Conservation (phyloP, 139 green algal species). For the Micractinium conductrix region DNA sequence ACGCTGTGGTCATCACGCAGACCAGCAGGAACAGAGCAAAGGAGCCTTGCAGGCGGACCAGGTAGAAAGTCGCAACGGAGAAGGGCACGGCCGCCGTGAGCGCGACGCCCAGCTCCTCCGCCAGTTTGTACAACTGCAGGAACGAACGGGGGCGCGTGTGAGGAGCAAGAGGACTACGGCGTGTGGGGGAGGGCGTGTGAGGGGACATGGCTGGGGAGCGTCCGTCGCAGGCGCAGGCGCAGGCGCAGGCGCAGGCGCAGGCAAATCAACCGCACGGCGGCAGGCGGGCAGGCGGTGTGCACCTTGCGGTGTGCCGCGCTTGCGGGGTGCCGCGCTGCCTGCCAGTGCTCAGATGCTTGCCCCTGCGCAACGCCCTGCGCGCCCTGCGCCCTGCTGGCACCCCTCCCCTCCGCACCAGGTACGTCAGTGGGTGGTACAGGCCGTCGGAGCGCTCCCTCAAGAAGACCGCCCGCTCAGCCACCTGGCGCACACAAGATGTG, state of each 20-base stretch:
- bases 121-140: conserved; percentile 76
- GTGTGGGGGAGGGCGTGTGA: not conserved
- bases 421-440: conserved; percentile 80
- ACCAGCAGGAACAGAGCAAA: conserved; percentile 70
- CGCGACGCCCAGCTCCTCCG: conserved; percentile 61
- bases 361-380: too few relatives aligned
- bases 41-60: conserved; percentile 56
- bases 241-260: not conserved
- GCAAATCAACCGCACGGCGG: not conserved
- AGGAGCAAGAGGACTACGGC: too few relatives aligned
- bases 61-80: conserved; percentile 56
- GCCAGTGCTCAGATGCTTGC: too few relatives aligned
- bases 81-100: conserved; percentile 22
- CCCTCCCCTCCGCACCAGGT: conserved; percentile 43
- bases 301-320: too few relatives aligned
- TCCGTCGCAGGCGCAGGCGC: conserved; percentile 48
- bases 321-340: too few relatives aligned
- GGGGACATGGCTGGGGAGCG: conserved; percentile 52
- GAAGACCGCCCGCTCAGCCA: conserved; percentile 82
- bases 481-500: too few relatives aligned
- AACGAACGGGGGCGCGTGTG: conserved; percentile 52
- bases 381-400: too few relatives aligned
- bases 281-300: not conserved
- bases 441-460: conserved; percentile 77
- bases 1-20: conserved; percentile 55